These are phyloP conservation scores for Zygosaccharomyces bisporus DNA, from an alignment of 805 yeast genomes.

Conservation along the genomic window DNA sequence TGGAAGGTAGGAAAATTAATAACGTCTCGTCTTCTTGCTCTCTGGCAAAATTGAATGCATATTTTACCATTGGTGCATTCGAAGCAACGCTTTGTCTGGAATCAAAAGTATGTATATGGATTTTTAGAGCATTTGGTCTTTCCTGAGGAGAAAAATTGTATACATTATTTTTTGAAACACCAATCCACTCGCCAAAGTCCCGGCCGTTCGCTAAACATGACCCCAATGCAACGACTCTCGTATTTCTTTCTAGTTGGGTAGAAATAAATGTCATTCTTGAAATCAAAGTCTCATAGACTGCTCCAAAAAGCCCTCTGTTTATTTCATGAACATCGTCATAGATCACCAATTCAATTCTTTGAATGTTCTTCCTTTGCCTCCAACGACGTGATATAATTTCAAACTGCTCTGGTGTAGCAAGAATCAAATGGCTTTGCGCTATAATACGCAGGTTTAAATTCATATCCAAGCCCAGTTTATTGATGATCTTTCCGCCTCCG, in stretches of 20 bases:
- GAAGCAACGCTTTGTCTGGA: slow-evolving; percentile 39
- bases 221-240: slow-evolving; percentile 67
- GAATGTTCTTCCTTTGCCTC: slow-evolving; percentile 72
- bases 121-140: slow-evolving; percentile 52
- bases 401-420: slow-evolving; percentile 79
- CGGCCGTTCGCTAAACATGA: slow-evolving; percentile 68
- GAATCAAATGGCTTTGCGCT: slow-evolving; percentile 58
- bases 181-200: slow-evolving; percentile 86
- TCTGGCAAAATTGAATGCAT: slow-evolving; percentile 44
- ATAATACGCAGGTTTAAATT: slow-evolving; percentile 52
- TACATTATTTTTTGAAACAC: slow-evolving; percentile 54
- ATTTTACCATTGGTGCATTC: slow-evolving; percentile 47
- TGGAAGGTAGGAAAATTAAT: slow-evolving; percentile 55
- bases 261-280: slow-evolving; percentile 70
- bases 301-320: slow-evolving; percentile 55
- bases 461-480: slow-evolving; percentile 51
- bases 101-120: slow-evolving; percentile 50
- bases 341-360: slow-evolving; percentile 61
- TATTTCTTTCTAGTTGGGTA: slow-evolving; percentile 53
- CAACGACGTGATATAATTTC: slow-evolving; percentile 72
- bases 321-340: slow-evolving; percentile 70
- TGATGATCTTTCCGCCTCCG: slow-evolving; percentile 56
- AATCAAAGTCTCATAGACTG: slow-evolving; percentile 63
- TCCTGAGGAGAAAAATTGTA: slow-evolving; percentile 70
- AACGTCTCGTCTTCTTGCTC: slow-evolving; percentile 35